Percentiles rank a stretch among this genome's conserved stretches.
Conservation (phyloP, 1,284 basidiomycete genomes). For the Naganishia sp. region DNA sequence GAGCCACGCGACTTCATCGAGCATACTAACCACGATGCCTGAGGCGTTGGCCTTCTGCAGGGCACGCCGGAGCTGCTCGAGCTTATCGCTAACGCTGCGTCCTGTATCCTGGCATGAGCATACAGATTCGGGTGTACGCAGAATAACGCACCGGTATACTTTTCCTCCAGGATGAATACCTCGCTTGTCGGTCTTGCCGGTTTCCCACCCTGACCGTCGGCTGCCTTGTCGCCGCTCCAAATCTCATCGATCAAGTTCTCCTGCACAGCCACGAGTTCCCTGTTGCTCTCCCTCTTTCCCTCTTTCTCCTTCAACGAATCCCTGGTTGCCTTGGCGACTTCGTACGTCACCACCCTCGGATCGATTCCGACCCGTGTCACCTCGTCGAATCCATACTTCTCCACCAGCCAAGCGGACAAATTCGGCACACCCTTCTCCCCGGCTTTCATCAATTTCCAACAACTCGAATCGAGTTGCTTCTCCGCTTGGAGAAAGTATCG, state of each 20-base stretch:
- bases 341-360: constrained; percentile 65
- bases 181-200: constrained; percentile 71
- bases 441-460: constrained; percentile 88
- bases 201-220: constrained; percentile 46
- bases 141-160: constrained; percentile 62
- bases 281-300: constrained; percentile 62
- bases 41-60: constrained; percentile 65
- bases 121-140: background rate
- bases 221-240: constrained; percentile 62
- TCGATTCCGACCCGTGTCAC: constrained; percentile 74
- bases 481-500: constrained; percentile 90
- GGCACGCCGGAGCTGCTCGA: constrained; percentile 66
- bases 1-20: constrained; percentile 91
- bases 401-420: constrained; percentile 71
- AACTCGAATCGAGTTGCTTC: constrained; percentile 70
- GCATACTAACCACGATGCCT: constrained; percentile 72
- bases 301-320: constrained; percentile 51
- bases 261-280: constrained; percentile 64
- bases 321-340: constrained; percentile 57
- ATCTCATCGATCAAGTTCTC: constrained; percentile 80
- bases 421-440: constrained; percentile 82
- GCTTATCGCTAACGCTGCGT: constrained; percentile 66
- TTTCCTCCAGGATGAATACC: constrained; percentile 69
- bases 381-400: constrained; percentile 63
- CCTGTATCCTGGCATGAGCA: constrained; percentile 55